phyloP scores from a whole-genome alignment of 1,284 basidiomycete species.

The Ganoderma resinaceum region DNA sequence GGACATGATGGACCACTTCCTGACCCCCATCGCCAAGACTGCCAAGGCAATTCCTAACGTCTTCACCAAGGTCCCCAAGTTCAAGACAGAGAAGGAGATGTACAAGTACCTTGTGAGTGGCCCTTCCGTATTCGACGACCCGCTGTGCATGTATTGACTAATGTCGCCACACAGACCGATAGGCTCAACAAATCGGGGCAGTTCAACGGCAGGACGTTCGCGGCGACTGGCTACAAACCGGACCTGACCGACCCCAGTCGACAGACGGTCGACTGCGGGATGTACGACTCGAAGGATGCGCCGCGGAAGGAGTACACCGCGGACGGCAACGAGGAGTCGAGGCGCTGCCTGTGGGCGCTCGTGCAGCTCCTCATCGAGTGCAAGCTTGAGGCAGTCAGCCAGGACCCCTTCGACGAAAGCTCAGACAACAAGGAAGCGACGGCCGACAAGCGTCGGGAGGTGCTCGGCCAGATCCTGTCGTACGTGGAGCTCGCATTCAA shows the following conservation, averaged over 20 bases:
- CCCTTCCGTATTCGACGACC: too few relatives aligned
- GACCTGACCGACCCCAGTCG: neutral
- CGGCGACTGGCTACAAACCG: neutral
- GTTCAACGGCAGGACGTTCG: neutral
- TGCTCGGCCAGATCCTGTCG: slow-evolving; percentile 13
- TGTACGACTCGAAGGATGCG: neutral
- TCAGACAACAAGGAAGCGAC: neutral
- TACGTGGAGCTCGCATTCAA: slow-evolving; percentile 20
- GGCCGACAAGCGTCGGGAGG: neutral
- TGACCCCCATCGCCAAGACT: neutral
- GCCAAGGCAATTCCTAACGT: neutral
- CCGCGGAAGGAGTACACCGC: neutral
- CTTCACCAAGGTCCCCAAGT: neutral
- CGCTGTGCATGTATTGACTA: neutral
- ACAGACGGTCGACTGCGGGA: slow-evolving; percentile 7
- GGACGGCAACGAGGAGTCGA: too few relatives aligned
- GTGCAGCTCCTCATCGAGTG: slow-evolving; percentile 19
- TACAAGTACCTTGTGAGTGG: neutral
- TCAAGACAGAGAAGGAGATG: neutral
- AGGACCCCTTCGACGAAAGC: slow-evolving; percentile 12
- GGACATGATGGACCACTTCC: neutral
- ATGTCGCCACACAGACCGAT: neutral
- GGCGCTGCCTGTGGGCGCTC: neutral
- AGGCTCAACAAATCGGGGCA: neutral
- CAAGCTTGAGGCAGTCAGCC: neutral